These are phyloP conservation scores for Euphorbia tirucalli DNA, from an alignment of 345 rosid species.

Conservation along the genomic window DNA sequence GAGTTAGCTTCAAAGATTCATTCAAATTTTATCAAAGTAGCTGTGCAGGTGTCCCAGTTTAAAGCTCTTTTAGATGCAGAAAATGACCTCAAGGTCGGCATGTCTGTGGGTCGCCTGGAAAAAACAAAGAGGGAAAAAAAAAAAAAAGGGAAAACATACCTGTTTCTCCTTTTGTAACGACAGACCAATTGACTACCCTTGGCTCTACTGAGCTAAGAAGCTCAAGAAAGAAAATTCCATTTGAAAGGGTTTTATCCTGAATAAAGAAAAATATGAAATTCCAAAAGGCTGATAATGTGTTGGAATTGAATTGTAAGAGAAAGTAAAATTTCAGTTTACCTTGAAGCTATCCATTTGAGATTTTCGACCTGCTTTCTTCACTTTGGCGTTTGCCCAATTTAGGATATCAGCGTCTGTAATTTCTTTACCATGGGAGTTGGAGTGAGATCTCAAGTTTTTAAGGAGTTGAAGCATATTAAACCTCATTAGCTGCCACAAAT, in stretches of 20 bases:
- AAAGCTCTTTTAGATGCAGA: not conserved
- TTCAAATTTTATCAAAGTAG: not conserved
- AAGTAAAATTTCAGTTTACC: slow-evolving; percentile 38
- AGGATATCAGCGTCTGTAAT: slow-evolving; percentile 86
- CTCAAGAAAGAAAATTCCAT: slow-evolving; percentile 85
- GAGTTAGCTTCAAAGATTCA: not conserved
- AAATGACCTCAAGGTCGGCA: slow-evolving; percentile 2
- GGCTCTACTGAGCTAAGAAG: slow-evolving; percentile 89
- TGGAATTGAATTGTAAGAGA: slow-evolving; percentile 1
- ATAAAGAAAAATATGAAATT: slow-evolving; percentile 16
- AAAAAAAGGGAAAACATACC: slow-evolving; percentile 41
- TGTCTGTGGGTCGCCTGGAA: not conserved
- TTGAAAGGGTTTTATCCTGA: slow-evolving; percentile 77
- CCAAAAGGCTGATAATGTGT: slow-evolving; percentile 12
- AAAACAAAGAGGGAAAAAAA: not conserved
- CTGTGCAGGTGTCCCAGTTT: not conserved
- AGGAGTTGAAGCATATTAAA: slow-evolving; percentile 93
- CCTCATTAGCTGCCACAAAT: slow-evolving; percentile 97
- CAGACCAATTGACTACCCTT: slow-evolving; percentile 90
- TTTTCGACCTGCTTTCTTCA: slow-evolving; percentile 64
- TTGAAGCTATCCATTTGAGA: slow-evolving; percentile 89
- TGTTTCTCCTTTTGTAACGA: slow-evolving; percentile 76
- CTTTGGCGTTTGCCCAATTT: slow-evolving; percentile 86
- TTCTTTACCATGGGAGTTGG: slow-evolving; percentile 76
- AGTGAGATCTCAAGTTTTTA: slow-evolving; percentile 77